Evolutionary conservation across 148 eudicot species (phyloP).

Genomic region (Dianthus caryophyllus): DNA sequence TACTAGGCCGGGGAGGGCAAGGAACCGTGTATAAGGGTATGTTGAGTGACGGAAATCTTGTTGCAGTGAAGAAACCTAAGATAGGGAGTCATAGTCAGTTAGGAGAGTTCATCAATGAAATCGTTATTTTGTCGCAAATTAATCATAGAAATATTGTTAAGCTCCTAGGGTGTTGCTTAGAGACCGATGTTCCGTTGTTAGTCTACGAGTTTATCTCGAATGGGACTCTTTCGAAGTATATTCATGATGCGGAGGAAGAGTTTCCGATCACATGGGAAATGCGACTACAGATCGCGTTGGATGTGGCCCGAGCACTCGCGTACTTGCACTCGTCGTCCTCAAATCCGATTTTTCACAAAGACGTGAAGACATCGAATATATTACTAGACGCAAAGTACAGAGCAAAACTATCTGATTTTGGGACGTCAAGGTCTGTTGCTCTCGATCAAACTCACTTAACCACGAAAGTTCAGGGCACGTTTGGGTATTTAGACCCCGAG

Average conservation of each 20-base stretch:
- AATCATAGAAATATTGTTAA: conserved; percentile 29
- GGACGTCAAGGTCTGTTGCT: conserved; percentile 25
- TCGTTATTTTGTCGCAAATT: conserved; percentile 23
- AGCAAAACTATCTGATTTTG: conserved; percentile 29
- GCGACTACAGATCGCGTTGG: conserved; percentile 26
- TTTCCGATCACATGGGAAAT: conserved; percentile 25
- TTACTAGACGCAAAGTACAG: conserved; percentile 24
- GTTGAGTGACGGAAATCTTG: conserved; percentile 29
- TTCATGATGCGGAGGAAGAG: conserved; percentile 22
- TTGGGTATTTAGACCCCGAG: conserved; percentile 27
- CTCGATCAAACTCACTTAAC: conserved; percentile 29
- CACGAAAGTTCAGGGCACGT: conserved; percentile 29
- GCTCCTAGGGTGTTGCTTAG: conserved; percentile 30
- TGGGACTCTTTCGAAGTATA: conserved; percentile 15
- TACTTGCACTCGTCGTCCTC: conserved; percentile 29
- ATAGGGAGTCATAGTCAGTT: conserved; percentile 6
- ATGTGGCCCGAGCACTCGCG: conserved; percentile 24
- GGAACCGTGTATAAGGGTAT: conserved; percentile 36
- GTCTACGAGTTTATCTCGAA: conserved; percentile 28
- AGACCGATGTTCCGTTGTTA: conserved; percentile 26
- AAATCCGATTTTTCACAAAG: conserved; percentile 22
- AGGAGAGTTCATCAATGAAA: conserved; percentile 27
- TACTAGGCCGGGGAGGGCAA: conserved; percentile 34
- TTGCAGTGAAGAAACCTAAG: conserved; percentile 24
- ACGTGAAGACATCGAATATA: conserved; percentile 26